Base-by-base conservation (phyloP, 1,284 basidiomycete genomes). In the Leccinum laetum region DNA sequence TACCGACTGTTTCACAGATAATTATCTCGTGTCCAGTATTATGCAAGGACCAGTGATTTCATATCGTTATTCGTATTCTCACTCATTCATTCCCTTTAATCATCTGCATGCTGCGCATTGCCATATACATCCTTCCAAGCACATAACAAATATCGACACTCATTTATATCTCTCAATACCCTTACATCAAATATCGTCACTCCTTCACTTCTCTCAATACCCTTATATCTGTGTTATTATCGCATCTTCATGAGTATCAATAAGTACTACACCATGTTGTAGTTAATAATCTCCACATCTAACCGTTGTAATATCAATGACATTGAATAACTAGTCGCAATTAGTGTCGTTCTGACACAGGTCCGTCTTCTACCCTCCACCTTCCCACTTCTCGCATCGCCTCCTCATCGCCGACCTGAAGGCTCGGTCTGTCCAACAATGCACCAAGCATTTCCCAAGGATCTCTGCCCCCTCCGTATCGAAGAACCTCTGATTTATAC, bases 361-460 rank as follows among this genome's bases (percentile, higher is more conserved):
- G 81, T 3, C 91, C 90, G 68, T 91, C 89, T 67, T 92, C 90
- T 21, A 94, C 87, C 57, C 83, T 87, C 96, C 96, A 98, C 60
- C 82, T 81, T 0, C 97, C 97, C 1, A 99, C 95, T 67, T 91
- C 84, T 53, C 86, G 82, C 96, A 99, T 98, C 0, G 95, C 94
- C 52, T 84, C 80, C 41, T 86, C 84, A 71, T 95, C 93, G 0
- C 96, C 96, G 4, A 71, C 79, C 57, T 81, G 82, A 39, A 96
- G 75, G 58, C 83, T 80, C 0, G 91, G 89, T 0, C 86, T 82
- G 41, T 84, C 80, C 5, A 99, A 78, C 41, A 98, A 75, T 1
- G 82, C 81, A n/a, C 90, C 88, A 0, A 99, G 86, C 93, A 98
- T 96, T 69, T 84, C 80, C 97, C 97, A 99, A 0, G 97, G 95